Conservation (phyloP, 2,329 filamentous ascomycete species). For the Thelonectria rubi region DNA sequence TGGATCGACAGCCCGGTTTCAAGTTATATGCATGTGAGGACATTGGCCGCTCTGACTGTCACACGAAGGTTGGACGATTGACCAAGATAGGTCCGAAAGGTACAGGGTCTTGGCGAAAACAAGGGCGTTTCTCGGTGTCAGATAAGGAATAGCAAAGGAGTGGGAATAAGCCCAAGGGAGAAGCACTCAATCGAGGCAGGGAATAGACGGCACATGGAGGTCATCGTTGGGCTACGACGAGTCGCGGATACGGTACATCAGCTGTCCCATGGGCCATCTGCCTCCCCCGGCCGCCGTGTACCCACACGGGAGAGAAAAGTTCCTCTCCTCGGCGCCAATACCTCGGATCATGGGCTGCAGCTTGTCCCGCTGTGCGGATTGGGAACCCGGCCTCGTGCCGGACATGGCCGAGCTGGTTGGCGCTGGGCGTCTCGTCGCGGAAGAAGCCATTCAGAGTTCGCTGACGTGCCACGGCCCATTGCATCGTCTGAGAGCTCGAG, state of each 20-base stretch:
- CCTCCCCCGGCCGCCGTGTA: not conserved
- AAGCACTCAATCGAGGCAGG: constrained; percentile 5
- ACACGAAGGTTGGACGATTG: constrained; percentile 13
- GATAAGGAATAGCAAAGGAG: constrained; percentile 18
- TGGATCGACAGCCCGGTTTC: constrained; percentile 17
- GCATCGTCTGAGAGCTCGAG: not conserved
- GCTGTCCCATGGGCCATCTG: constrained; percentile 8
- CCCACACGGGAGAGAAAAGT: constrained; percentile 12
- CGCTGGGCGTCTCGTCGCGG: not conserved
- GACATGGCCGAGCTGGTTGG: constrained; percentile 25
- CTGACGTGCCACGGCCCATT: constrained; percentile 18
- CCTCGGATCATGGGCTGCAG: constrained; percentile 5
- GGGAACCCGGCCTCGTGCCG: constrained; percentile 8
- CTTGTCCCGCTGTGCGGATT: constrained; percentile 4
- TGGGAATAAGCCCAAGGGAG: not conserved
- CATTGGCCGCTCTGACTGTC: not conserved
- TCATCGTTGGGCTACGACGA: constrained; percentile 15
- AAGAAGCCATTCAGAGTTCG: constrained; percentile 14
- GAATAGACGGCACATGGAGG: constrained; percentile 13
- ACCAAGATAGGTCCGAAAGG: constrained; percentile 11
- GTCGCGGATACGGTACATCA: constrained; percentile 2
- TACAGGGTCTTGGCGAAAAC: not conserved
- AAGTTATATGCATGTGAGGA: constrained; percentile 18
- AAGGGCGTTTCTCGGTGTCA: constrained; percentile 11
- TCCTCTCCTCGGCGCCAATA: constrained; percentile 1